Evolutionary conservation across 345 rosid genomes (phyloP).

Genomic region (Anastatica hierochuntica): DNA sequence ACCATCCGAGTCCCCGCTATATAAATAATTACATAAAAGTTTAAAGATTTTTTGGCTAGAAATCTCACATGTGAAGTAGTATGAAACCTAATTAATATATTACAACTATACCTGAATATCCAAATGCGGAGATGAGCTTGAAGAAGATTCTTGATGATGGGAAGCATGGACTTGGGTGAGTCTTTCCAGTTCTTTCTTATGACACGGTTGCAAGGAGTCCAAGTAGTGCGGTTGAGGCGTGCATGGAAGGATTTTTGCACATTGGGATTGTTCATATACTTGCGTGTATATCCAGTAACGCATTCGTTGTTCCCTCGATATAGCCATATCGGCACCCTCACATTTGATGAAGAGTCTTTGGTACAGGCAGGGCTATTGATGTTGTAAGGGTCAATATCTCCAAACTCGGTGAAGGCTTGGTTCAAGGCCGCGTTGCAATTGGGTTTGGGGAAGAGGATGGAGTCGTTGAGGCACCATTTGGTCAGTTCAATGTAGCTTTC

Average conservation of each 20-base stretch:
- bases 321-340: slow-evolving; percentile 42
- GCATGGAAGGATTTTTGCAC: slow-evolving; percentile 81
- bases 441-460: slow-evolving; percentile 41
- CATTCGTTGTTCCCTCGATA: slow-evolving; percentile 76
- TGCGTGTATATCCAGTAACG: slow-evolving; percentile 30
- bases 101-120: slow-evolving; percentile 73
- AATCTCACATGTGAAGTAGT: not conserved
- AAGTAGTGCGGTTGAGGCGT: slow-evolving; percentile 10
- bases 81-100: not conserved
- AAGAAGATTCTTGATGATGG: slow-evolving; percentile 53
- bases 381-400: slow-evolving; percentile 27
- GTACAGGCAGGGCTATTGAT: no score
- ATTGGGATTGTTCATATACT: slow-evolving; percentile 39
- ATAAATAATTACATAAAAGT: not conserved
- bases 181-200: slow-evolving; percentile 56
- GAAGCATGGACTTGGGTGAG: slow-evolving; percentile 75
- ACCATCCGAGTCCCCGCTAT: slow-evolving; percentile 90
- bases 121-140: slow-evolving; percentile 63
- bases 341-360: slow-evolving; percentile 11
- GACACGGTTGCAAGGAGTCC: slow-evolving; percentile 33
- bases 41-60: not conserved
- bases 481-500: slow-evolving; percentile 19
- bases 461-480: slow-evolving; percentile 27
- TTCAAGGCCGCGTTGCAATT: slow-evolving; percentile 34
- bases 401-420: slow-evolving; percentile 37